phyloP scores from a whole-genome alignment of 768 basidiomycete genomes.

The Gautieria morchelliformis region DNA sequence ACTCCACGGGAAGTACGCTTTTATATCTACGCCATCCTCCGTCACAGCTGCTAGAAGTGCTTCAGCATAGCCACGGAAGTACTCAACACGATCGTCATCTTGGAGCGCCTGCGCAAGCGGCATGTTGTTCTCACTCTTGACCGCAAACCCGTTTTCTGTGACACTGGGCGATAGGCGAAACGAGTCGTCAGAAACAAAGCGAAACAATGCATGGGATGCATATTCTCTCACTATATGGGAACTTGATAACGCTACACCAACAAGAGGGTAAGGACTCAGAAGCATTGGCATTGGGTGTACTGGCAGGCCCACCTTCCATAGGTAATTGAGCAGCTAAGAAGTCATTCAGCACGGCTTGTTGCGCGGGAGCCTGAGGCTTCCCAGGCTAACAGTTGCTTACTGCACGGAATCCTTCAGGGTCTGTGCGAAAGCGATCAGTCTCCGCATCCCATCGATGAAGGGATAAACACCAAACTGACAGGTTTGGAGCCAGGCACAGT shows the following conservation, averaged over 20 bases:
- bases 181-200: background rate
- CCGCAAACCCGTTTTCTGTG: constrained; percentile 69
- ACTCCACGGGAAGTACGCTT: constrained; percentile 65
- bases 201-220: too few relatives aligned
- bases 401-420: constrained; percentile 58
- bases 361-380: background rate
- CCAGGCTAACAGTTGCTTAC: constrained; percentile 23
- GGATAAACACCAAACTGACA: constrained; percentile 29
- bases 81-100: constrained; percentile 56
- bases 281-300: background rate
- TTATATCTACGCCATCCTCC: constrained; percentile 54
- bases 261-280: constrained; percentile 1
- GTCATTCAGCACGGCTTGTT: background rate
- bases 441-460: background rate
- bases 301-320: constrained; percentile 43
- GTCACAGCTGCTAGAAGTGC: constrained; percentile 47
- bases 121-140: constrained; percentile 51
- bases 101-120: constrained; percentile 43
- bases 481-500: constrained; percentile 59
- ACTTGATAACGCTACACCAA: constrained; percentile 31
- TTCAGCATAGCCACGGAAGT: constrained; percentile 50
- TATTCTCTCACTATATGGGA: constrained; percentile 43
- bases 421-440: constrained; percentile 19
- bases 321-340: constrained; percentile 50
- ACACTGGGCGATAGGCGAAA: constrained; percentile 30